Evolutionary conservation across 352 stramenopile species (phyloP).

Genomic region (Globisporangium nagaii): DNA sequence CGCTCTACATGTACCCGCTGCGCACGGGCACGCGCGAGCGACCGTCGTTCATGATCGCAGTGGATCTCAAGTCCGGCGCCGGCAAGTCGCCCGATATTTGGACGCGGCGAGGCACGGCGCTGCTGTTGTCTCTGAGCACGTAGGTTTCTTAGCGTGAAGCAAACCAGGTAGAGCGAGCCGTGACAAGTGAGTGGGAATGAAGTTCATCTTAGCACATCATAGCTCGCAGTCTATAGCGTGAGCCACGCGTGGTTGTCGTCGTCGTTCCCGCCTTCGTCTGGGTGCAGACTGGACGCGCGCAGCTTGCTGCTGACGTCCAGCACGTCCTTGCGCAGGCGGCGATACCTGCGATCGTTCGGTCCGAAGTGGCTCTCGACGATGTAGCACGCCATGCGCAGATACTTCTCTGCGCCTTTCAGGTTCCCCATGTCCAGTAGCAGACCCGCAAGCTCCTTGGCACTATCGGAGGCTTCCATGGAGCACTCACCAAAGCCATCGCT

Average conservation of each 20-base stretch:
- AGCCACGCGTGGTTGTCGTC: constrained; percentile 50
- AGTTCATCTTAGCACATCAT: no score
- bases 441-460: constrained; percentile 26
- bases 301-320: constrained; percentile 34
- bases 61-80: constrained; percentile 88
- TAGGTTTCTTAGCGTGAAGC: no score
- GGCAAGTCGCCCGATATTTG: constrained; percentile 89
- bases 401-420: constrained; percentile 25
- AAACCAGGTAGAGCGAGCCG: no score
- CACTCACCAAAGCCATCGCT: constrained; percentile 60
- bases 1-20: constrained; percentile 96
- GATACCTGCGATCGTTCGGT: constrained; percentile 38
- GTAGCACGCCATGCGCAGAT: constrained; percentile 32
- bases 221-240: constrained; percentile 19
- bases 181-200: no score
- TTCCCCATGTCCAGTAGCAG: constrained; percentile 37
- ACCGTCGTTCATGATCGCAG: constrained; percentile 92
- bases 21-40: constrained; percentile 92
- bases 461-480: constrained; percentile 50
- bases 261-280: constrained; percentile 15
- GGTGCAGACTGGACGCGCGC: constrained; percentile 16
- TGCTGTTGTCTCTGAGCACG: constrained; percentile 88
- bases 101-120: constrained; percentile 90
- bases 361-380: constrained; percentile 56
- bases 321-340: constrained; percentile 36